Evolutionary conservation across 257 asterid genomes (phyloP), one percentile per base, ranked within the genome.

Genomic region (Solanum bulbocastanum): DNA sequence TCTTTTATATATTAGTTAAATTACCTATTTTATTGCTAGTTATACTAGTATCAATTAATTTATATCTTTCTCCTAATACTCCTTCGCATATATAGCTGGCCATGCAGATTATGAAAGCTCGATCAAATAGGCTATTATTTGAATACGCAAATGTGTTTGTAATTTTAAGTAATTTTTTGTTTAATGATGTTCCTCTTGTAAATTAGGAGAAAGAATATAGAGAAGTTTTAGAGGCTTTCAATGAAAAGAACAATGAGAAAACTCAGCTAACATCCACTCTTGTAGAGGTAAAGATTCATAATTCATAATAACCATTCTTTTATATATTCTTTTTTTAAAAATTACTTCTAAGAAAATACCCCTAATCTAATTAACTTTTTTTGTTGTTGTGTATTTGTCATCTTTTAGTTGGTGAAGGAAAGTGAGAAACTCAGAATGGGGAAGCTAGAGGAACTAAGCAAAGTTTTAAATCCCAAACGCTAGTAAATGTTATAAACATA

Each of bases 171-270:
- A n/a, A 5, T 15, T 18, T 12, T 58, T 30, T 9, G 8, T 37
- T 35, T 15, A 1, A 22, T 15, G 8, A 46, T 37, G 2, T 86
- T 32, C n/a, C 49, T 37, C 40, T 33, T 52, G 66, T 8, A 27
- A 42, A 85, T 58, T 92, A 96, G 99, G 99, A 96, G 90, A 96
- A 92, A 89, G 99, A 96, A 79, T 95, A 95, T 91, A 94, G 92
- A 93, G 99, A 96, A 87, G 94, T 91, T 10, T 90, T 95, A 92
- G 96, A 95, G 84, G 93, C 90, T 75, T 93, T 90, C 90, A 93
- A 94, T 12, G 98, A 93, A 81, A 96, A 94, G 91, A 94, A 91
- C 95, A 96, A 92, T 35, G 99, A 96, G 78, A 96, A 93, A 83
- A 86, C 94, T 72, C 98, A 95, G 83, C 89, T 96, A 25, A 94